Base-by-base conservation (phyloP, 2,329 filamentous ascomycete genomes). In the Reticulascus tulasneorum region DNA sequence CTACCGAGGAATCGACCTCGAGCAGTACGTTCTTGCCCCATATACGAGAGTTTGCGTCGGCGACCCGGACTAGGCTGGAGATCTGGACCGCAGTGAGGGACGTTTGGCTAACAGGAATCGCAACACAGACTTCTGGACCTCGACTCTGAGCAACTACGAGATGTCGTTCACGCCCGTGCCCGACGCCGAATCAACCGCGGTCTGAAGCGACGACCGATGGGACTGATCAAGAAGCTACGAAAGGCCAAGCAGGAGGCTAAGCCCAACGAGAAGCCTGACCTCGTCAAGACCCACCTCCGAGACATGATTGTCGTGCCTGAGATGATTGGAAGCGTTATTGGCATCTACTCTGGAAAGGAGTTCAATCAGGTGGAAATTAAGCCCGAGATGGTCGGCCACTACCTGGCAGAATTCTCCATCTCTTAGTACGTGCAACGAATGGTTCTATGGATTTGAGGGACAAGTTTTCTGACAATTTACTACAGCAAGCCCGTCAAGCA, bases 291-390 rank as follows among this genome's bases (percentile, higher is more conserved):
- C 49, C 91, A 98, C 72, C 85, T 98, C 63, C 90, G 91, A 73
- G 85, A 98, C 79, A 98, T 98, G 93, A 96, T 98, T 70, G 84
- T 98, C 66, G 93, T 98, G 58, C 93, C 93, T 61, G 93, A 98
- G 82, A 97, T 98, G 93, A 98, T 98, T 67, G 93, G 93, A 62
- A 86, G 79, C 72, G 91, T 98, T 62, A 86, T 98, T 62, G 93
- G 90, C 68, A 93, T 98, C 79, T 98, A 98, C 86, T 95, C 88
- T 55, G 93, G 93, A 67, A 98, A 98, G 85, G 90, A 97, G 75
- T 98, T 98, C 86, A 98, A 98, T 85, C 91, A 96, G 82, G 90
- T 98, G 60, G 93, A 98, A 75, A 93, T 98, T 78, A 96, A 96
- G 84, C 93, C 93, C 60, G 93, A 98, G 82, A 98, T 98, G 93